Percentiles rank a stretch among this genome's conserved stretches.
Conservation (phyloP, 805 yeast species). For the Spencermartinsiella europaea region DNA sequence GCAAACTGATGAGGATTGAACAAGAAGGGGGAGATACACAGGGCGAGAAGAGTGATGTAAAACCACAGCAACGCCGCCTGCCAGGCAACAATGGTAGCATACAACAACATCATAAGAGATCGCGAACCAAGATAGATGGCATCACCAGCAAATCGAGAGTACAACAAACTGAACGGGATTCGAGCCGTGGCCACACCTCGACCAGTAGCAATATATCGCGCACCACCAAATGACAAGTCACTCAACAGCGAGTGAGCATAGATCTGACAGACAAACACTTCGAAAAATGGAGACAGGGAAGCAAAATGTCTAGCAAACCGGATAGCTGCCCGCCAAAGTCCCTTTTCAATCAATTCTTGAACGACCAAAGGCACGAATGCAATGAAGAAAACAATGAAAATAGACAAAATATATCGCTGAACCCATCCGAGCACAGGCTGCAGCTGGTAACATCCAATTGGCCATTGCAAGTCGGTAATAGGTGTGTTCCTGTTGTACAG, state of each 20-base stretch:
- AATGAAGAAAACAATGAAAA: slow-evolving; percentile 66
- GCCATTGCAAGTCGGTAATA: slow-evolving; percentile 55
- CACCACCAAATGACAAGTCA: slow-evolving; percentile 73
- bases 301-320: slow-evolving; percentile 61
- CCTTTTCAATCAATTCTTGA: slow-evolving; percentile 73
- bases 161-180: slow-evolving; percentile 58
- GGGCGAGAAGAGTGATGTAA: slow-evolving; percentile 82
- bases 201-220: slow-evolving; percentile 76
- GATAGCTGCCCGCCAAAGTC: slow-evolving; percentile 61
- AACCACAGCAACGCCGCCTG: slow-evolving; percentile 85
- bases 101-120: slow-evolving; percentile 48
- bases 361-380: slow-evolving; percentile 72
- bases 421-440: slow-evolving; percentile 72
- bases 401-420: slow-evolving; percentile 65
- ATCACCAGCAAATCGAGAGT: slow-evolving; percentile 63
- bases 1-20: slow-evolving; percentile 95
- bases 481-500: slow-evolving; percentile 54
- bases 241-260: slow-evolving; percentile 65
- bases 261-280: slow-evolving; percentile 71
- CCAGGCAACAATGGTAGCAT: slow-evolving; percentile 61
- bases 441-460: slow-evolving; percentile 67
- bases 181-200: slow-evolving; percentile 77
- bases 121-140: slow-evolving; percentile 60
- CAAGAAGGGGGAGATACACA: slow-evolving; percentile 79
- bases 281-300: slow-evolving; percentile 73